Evolutionary conservation across 2,329 filamentous ascomycete species (phyloP).

Genomic region (Cladosporium sp.): DNA sequence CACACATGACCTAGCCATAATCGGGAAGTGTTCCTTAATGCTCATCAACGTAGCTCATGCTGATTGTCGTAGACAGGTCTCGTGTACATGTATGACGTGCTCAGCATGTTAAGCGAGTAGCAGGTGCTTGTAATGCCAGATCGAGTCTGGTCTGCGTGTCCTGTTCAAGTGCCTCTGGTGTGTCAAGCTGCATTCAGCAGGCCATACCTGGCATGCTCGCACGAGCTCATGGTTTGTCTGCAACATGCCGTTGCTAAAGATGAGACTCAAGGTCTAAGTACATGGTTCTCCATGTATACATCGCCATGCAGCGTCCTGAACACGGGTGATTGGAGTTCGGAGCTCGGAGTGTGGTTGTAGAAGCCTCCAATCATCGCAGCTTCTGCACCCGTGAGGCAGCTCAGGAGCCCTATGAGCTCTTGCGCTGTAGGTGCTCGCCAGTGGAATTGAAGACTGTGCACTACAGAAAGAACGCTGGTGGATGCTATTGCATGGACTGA

Average conservation of each 20-base stretch:
- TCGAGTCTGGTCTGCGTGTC: not conserved
- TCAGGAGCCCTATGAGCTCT: not conserved
- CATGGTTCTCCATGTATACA: not conserved
- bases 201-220: not conserved
- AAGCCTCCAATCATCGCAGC: no score
- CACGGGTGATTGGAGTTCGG: not conserved
- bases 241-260: not conserved
- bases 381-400: not conserved
- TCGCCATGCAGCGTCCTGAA: not conserved
- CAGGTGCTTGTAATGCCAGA: not conserved
- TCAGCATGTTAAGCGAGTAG: not conserved
- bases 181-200: not conserved
- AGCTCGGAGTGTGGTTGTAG: not conserved
- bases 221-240: not conserved
- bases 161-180: not conserved
- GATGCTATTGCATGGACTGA: not conserved
- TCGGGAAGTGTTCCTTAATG: not conserved
- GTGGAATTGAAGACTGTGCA: not conserved
- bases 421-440: not conserved
- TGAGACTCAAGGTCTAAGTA: no score
- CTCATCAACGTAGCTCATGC: not conserved
- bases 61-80: not conserved
- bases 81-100: not conserved
- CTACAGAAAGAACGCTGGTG: not conserved
- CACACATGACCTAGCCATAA: not conserved